phyloP scores from a whole-genome alignment of 352 stramenopile species.

The Phytophthora europaea region DNA sequence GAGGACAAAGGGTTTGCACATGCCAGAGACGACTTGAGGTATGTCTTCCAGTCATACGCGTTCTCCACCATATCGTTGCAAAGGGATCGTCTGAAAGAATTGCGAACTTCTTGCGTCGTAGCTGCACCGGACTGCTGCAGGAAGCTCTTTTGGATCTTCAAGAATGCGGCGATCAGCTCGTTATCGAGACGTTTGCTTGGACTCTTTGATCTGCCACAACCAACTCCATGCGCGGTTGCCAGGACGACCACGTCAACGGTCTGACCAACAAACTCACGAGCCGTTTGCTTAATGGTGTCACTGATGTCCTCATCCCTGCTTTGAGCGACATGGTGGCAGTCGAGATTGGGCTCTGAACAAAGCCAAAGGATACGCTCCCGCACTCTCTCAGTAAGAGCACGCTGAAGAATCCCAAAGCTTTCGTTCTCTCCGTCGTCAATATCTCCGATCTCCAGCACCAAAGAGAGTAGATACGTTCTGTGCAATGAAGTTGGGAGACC shows the following conservation, averaged over 20 bases:
- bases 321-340: slow-evolving; percentile 16
- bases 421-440: slow-evolving; percentile 13
- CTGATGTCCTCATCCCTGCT: background rate
- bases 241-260: slow-evolving; percentile 14
- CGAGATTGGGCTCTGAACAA: slow-evolving; percentile 17
- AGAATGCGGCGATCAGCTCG: slow-evolving; percentile 25
- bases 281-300: slow-evolving; percentile 14
- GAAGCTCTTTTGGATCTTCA: slow-evolving; percentile 37
- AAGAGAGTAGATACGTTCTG: slow-evolving; percentile 38
- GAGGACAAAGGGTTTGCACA: background rate
- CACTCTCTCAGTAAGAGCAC: slow-evolving; percentile 1
- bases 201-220: background rate
- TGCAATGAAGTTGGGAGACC: slow-evolving; percentile 40
- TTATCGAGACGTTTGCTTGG: slow-evolving; percentile 14
- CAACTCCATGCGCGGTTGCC: background rate
- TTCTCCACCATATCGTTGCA: slow-evolving; percentile 47
- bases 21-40: slow-evolving; percentile 22
- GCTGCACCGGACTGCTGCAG: background rate
- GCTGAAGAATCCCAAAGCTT: background rate
- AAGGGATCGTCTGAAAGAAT: slow-evolving; percentile 16
- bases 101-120: background rate
- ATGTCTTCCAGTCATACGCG: slow-evolving; percentile 35
- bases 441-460: slow-evolving; percentile 24
- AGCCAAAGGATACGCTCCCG: slow-evolving; percentile 27
- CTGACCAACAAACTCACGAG: slow-evolving; percentile 22